Base-by-base conservation (phyloP, 2,329 filamentous ascomycete species). In the Hypoxylon sp. region DNA sequence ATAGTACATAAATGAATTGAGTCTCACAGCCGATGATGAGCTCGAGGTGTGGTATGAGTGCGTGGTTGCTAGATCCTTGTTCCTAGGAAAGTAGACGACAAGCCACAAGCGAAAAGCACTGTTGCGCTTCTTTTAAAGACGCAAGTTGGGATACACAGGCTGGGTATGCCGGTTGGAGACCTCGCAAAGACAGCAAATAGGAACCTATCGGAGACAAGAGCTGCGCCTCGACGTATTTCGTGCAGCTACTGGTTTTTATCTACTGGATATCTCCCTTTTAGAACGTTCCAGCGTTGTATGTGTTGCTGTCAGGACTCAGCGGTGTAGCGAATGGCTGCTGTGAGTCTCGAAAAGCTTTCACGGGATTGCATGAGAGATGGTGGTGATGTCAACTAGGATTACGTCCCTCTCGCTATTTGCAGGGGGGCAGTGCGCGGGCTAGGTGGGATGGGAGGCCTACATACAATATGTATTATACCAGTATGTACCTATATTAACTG, bases 351-450 rank as follows among this genome's bases (percentile, higher is more conserved):
- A 67, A 69, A 46, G 45, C 51, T 60, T 61, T 65, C 21, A 41
- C 25, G 45, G 34, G 49, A 38, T 23, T 60, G 65, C 68, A 70
- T 68, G 41, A 68, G 46, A 62, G 56, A 51, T 72, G 69, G 70
- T 72, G 69, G 55, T 72, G 69, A 72, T 72, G 69, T 72, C 69
- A 72, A 67, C 62, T 34, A 17, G 57, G 57, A 61, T 63, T 65
- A 59, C 30, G 45, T 50, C 59, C 53, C 57, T 50, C 21, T 34
- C 32, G 17, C 30, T 68, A 60, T 65, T 57, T 66, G 64, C 64
- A 65, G 56, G 60, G 61, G 55, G 64, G 60, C 36, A 50, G 56
- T 60, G 60, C 30, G 34, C 30, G 34, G 45, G 60, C 57, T 52
- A 34, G 38, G 58, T 58, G 60, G 57, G 63, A 62, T 69, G 63